A percentile compares a stretch with the other conserved stretches of the same genome.
Conservation (phyloP, 2,329 filamentous ascomycete genomes). For the Periconia digitata region DNA sequence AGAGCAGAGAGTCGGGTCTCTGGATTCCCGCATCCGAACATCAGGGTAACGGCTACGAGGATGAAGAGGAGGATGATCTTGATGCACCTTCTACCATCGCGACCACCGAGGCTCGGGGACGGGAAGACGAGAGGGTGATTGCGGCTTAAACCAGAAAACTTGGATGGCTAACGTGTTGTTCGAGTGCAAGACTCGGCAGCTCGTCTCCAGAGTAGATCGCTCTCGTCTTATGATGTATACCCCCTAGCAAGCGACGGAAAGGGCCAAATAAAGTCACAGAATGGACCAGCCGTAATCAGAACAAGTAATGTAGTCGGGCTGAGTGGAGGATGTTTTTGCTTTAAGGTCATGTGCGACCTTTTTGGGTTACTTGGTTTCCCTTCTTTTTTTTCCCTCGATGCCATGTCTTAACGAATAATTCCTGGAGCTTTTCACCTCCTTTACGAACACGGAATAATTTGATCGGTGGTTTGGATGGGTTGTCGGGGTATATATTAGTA, state of each 20-base stretch:
- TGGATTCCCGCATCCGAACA: slow-evolving; percentile 80
- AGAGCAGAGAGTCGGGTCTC: slow-evolving; percentile 69
- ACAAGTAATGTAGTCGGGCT: too few species aligned
- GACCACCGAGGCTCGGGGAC: slow-evolving; percentile 48
- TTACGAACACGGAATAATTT: too few species aligned
- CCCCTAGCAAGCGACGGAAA: slow-evolving; percentile 29
- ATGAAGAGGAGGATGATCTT: slow-evolving; percentile 64
- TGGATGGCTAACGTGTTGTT: slow-evolving; percentile 15
- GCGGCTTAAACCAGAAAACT: slow-evolving; percentile 25
- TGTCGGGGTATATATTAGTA: too few species aligned
- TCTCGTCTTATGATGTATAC: slow-evolving; percentile 36
- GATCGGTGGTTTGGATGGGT: too few species aligned
- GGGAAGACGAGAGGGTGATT: slow-evolving; percentile 49
- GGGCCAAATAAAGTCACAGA: background rate
- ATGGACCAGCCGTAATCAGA: background rate
- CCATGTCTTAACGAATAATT: too few species aligned
- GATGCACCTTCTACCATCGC: slow-evolving; percentile 49
- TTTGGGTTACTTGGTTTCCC: too few species aligned
- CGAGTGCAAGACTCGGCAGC: slow-evolving; percentile 20
- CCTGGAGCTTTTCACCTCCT: too few species aligned
- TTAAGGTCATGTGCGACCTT: too few species aligned
- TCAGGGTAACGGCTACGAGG: slow-evolving; percentile 63
- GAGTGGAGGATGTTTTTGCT: too few species aligned
- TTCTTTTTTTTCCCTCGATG: too few species aligned
- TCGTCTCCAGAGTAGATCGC: slow-evolving; percentile 28